Conservation (phyloP, 2,329 filamentous ascomycete species). For the Lanzia echinophila region DNA sequence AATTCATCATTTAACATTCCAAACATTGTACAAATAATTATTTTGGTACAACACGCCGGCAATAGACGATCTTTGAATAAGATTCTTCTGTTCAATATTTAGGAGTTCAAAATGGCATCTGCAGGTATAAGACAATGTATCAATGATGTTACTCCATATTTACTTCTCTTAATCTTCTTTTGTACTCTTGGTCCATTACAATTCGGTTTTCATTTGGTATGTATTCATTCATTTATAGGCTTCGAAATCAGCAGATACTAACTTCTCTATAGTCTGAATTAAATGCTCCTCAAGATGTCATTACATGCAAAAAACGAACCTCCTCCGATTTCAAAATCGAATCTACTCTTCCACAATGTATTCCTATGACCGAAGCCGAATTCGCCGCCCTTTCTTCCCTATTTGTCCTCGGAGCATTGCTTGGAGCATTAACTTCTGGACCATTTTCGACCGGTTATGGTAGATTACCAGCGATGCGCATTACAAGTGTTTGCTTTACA, state of each 20-base stretch:
- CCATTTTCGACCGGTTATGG: slow-evolving; percentile 73
- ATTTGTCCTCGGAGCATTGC: slow-evolving; percentile 82
- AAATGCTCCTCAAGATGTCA: slow-evolving; percentile 89
- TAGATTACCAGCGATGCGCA: slow-evolving; percentile 66
- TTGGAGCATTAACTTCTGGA: slow-evolving; percentile 75
- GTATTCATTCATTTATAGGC: slow-evolving; percentile 13
- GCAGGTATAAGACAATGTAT: slow-evolving; percentile 28
- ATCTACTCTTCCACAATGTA: slow-evolving; percentile 62
- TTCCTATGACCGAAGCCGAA: slow-evolving; percentile 74
- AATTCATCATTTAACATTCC: no score
- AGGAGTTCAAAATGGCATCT: slow-evolving; percentile 22
- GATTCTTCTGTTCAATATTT: not conserved
- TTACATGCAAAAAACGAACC: slow-evolving; percentile 69
- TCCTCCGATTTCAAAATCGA: slow-evolving; percentile 31
- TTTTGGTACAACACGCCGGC: no score
- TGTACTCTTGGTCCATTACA: slow-evolving; percentile 83
- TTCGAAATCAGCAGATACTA: slow-evolving; percentile 2
- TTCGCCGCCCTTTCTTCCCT: slow-evolving; percentile 85
- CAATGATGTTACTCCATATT: slow-evolving; percentile 58
- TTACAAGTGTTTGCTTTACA: slow-evolving; percentile 71
- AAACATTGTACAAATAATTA: no score
- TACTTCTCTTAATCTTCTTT: slow-evolving; percentile 68
- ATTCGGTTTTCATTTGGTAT: slow-evolving; percentile 88
- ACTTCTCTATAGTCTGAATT: slow-evolving; percentile 66
- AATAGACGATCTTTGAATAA: not conserved